A percentile compares a stretch with the other conserved stretches of the same genome.
Evolutionary conservation across 257 asterid species (phyloP).

Genomic region (Nicotiana attenuata): DNA sequence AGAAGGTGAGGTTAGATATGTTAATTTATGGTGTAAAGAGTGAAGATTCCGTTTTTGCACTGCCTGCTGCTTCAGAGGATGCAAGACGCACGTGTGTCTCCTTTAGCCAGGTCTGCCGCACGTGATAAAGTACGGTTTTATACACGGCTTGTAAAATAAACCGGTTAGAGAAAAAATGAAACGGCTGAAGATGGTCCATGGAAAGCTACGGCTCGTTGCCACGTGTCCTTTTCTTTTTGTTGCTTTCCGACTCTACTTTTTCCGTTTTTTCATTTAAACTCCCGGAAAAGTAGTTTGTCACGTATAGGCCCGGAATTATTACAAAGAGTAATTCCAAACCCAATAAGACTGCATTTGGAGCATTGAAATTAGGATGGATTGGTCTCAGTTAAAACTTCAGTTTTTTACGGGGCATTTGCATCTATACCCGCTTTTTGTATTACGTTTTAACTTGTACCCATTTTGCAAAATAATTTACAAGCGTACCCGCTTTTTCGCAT

Average conservation of each 20-base stretch:
- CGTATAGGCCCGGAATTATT: neutral
- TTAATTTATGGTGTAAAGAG: neutral
- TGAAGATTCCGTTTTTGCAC: constrained; percentile 12
- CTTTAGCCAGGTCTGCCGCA: constrained; percentile 20
- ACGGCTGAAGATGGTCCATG: neutral
- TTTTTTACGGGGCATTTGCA: too few species aligned
- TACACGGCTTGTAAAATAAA: neutral
- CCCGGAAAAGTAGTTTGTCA: constrained; percentile 1
- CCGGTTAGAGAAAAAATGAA: neutral
- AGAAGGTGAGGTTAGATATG: constrained; percentile 4
- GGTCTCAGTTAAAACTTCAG: too few species aligned
- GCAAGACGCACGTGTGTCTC: constrained; percentile 54
- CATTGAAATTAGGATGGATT: too few species aligned
- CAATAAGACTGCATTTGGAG: too few species aligned
- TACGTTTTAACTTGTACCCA: too few species aligned
- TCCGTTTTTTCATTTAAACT: neutral
- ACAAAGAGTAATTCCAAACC: neutral
- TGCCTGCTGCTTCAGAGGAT: constrained; percentile 28
- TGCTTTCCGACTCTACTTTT: constrained; percentile 10
- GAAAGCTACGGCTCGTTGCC: constrained; percentile 17
- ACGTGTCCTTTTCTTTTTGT: constrained; percentile 14
- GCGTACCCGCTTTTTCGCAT: too few species aligned
- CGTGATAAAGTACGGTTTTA: constrained; percentile 31
- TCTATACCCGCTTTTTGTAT: too few species aligned
- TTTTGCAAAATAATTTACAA: too few species aligned